Conservation (phyloP, 2,329 filamentous ascomycete species). For the Cordyceps fumosorosea region DNA sequence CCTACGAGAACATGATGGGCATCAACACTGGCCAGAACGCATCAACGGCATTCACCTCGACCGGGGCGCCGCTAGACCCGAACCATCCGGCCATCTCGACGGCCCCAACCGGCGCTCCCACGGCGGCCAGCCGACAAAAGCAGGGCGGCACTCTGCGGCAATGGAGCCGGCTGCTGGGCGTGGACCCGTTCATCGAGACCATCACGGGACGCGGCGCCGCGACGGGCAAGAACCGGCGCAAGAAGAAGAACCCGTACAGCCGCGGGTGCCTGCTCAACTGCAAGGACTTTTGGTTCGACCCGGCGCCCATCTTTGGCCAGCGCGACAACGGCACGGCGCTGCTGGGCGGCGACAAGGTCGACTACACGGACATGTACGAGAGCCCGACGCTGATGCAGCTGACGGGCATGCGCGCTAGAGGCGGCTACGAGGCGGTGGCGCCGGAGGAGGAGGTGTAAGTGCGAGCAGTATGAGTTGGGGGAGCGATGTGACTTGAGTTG, state of each 20-base stretch:
- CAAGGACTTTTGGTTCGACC: constrained; percentile 93
- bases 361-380: constrained; percentile 89
- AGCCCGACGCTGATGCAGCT: constrained; percentile 63
- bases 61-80: constrained; percentile 63
- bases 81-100: constrained; percentile 58
- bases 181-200: constrained; percentile 91
- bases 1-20: constrained; percentile 92
- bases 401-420: constrained; percentile 40
- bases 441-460: constrained; percentile 37
- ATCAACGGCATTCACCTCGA: constrained; percentile 70
- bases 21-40: constrained; percentile 55
- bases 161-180: constrained; percentile 78
- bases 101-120: constrained; percentile 37
- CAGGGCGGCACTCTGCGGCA: constrained; percentile 61
- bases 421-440: constrained; percentile 58
- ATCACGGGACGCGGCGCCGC: constrained; percentile 77
- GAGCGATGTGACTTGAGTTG: not conserved
- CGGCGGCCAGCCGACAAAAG: constrained; percentile 45
- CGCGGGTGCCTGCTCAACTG: constrained; percentile 82
- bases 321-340: constrained; percentile 68
- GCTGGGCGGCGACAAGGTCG: constrained; percentile 70
- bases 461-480: not conserved
- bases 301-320: constrained; percentile 70
- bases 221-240: constrained; percentile 43
- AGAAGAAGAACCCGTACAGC: constrained; percentile 75